A percentile compares a stretch with the other conserved stretches of the same genome.
These are phyloP conservation scores for Closterium sp. DNA, from an alignment of 139 green algal species.

Conservation along the genomic window DNA sequence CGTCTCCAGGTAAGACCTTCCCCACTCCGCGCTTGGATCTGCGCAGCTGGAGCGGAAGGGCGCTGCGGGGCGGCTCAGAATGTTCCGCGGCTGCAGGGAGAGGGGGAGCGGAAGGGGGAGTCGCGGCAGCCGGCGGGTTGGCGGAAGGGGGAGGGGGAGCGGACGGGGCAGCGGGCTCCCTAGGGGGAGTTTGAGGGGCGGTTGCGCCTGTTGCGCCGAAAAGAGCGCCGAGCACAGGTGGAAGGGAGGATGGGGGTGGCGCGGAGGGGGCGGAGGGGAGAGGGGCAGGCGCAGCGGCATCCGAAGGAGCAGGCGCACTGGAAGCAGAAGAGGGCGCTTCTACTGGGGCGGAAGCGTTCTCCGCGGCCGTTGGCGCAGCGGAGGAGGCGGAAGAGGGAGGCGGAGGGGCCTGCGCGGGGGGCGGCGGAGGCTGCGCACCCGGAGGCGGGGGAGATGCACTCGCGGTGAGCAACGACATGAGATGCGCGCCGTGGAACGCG, in stretches of 20 bases:
- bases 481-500: background rate
- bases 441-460: background rate
- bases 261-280: background rate
- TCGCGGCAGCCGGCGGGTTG: background rate
- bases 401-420: background rate
- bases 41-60: background rate
- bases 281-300: background rate
- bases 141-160: background rate
- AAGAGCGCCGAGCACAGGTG: slow-evolving; percentile 1
- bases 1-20: background rate
- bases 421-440: background rate
- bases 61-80: background rate
- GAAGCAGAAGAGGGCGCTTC: background rate
- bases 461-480: background rate
- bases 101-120: background rate
- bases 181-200: background rate
- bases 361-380: background rate
- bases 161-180: background rate
- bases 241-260: background rate
- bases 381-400: background rate
- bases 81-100: background rate
- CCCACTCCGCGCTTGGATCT: background rate
- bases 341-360: background rate
- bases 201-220: background rate
- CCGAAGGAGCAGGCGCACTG: background rate